Evolutionary conservation across 1,284 basidiomycete species (phyloP).

Genomic region (Tylopilus orsonianus): DNA sequence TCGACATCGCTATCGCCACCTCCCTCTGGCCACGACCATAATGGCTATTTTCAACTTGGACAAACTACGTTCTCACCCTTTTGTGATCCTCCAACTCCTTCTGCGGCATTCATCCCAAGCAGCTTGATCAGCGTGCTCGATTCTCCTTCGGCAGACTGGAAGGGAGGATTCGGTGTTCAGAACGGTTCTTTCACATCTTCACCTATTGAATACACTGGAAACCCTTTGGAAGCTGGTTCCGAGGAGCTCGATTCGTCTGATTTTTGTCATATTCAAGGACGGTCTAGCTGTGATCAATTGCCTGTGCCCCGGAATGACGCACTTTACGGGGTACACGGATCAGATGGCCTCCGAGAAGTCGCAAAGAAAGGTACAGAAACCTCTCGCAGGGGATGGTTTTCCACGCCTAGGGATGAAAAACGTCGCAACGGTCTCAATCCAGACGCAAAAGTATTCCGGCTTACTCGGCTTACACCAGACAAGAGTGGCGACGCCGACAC

Average conservation of each 20-base stretch:
- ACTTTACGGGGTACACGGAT: constrained; percentile 37
- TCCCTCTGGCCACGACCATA: constrained; percentile 13
- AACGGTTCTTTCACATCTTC: constrained; percentile 34
- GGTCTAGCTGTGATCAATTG: constrained; percentile 37
- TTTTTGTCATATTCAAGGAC: constrained; percentile 37
- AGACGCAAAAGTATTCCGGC: constrained; percentile 79
- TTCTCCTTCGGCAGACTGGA: constrained; percentile 34
- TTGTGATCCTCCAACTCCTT: constrained; percentile 42
- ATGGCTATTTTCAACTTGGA: constrained; percentile 24
- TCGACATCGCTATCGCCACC: constrained; percentile 15
- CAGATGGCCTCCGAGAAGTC: constrained; percentile 12
- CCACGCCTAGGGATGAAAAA: constrained; percentile 42
- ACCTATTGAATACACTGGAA: constrained; percentile 34
- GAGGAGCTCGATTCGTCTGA: constrained; percentile 44
- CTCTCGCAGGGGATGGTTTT: constrained; percentile 51
- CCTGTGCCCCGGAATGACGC: constrained; percentile 36
- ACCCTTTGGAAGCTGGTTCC: constrained; percentile 24
- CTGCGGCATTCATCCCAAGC: constrained; percentile 56
- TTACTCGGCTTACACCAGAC: constrained; percentile 37
- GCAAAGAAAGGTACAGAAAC: constrained; percentile 16
- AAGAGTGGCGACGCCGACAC: constrained; percentile 18
- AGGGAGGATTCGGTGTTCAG: constrained; percentile 24
- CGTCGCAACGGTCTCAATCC: constrained; percentile 73
- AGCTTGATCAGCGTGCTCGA: constrained; percentile 61
- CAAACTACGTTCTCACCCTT: constrained; percentile 52